Conservation (phyloP, 352 stramenopile genomes). For the Pilasporangium apinafurcum region DNA sequence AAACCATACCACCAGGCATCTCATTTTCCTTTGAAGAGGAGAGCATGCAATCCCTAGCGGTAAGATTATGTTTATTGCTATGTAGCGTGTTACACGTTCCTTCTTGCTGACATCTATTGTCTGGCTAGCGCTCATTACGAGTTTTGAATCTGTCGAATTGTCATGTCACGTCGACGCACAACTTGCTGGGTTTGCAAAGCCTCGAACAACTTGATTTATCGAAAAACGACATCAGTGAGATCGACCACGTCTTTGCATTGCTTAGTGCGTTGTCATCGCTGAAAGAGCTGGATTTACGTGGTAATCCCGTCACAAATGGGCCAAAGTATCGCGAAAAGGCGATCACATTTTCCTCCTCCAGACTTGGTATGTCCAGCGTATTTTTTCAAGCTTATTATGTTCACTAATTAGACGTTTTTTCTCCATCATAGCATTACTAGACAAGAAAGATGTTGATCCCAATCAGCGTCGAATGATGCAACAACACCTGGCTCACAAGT, state of each 20-base stretch:
- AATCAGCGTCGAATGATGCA: conserved; percentile 80
- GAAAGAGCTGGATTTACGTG: conserved; percentile 47
- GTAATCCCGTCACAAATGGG: conserved; percentile 42
- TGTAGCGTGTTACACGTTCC: not conserved
- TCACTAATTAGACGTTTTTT: not conserved
- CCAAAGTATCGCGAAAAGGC: conserved; percentile 68
- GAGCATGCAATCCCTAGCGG: conserved; percentile 31
- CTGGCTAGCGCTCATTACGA: conserved; percentile 35
- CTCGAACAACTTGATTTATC: conserved; percentile 64
- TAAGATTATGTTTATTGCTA: conserved; percentile 6
- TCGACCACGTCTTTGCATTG: conserved; percentile 66
- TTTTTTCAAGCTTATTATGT: conserved; percentile 2
- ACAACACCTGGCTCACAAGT: conserved; percentile 70
- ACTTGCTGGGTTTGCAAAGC: conserved; percentile 21
- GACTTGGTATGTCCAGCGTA: conserved; percentile 22
- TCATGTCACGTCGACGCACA: conserved; percentile 17
- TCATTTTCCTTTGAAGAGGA: conserved; percentile 42
- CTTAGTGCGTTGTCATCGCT: conserved; percentile 37
- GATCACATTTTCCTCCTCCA: conserved; percentile 62
- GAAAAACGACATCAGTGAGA: conserved; percentile 47
- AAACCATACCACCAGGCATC: conserved; percentile 15
- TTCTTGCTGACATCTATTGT: not conserved
- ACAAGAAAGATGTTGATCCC: conserved; percentile 67
- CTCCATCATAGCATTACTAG: conserved; percentile 30
- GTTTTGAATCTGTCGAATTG: conserved; percentile 64